phyloP scores from a whole-genome alignment of 352 stramenopile genomes.

The Phytopythium delawarense region DNA sequence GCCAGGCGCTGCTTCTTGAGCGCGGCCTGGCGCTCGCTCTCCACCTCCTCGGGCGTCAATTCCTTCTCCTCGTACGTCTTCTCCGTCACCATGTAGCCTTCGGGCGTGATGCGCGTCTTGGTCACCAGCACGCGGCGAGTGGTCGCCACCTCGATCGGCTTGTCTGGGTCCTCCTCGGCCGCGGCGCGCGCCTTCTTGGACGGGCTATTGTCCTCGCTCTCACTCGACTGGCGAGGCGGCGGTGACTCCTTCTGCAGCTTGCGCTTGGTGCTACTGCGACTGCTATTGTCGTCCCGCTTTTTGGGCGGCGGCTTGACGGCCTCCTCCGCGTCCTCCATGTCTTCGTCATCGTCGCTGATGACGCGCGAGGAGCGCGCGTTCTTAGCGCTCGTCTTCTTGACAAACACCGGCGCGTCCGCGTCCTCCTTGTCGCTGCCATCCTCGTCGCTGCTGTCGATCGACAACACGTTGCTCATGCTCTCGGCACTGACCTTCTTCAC shows the following conservation, averaged over 20 bases:
- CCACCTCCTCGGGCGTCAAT: conserved; percentile 50
- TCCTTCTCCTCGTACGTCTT: conserved; percentile 70
- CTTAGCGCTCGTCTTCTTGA: conserved; percentile 37
- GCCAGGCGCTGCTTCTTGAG: conserved; percentile 48
- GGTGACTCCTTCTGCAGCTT: conserved; percentile 25
- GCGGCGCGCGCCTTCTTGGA: conserved; percentile 11
- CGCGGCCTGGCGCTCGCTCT: conserved; percentile 35
- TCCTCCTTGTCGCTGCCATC: conserved; percentile 43
- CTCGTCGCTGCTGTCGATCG: conserved; percentile 66
- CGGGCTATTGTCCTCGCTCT: conserved; percentile 15
- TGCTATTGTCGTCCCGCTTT: conserved; percentile 6
- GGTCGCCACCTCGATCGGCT: conserved; percentile 23
- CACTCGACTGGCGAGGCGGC: conserved; percentile 16
- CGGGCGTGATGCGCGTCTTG: conserved; percentile 75
- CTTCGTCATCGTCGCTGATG: conserved; percentile 71
- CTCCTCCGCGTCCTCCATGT: conserved; percentile 28
- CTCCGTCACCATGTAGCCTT: conserved; percentile 86
- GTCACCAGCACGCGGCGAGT: conserved; percentile 56
- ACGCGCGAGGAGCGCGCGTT: conserved; percentile 42
- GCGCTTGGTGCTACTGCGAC: conserved; percentile 30
- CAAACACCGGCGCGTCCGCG: conserved; percentile 58
- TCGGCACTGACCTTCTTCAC: conserved; percentile 34
- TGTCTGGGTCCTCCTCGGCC: conserved; percentile 23
- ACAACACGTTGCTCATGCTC: conserved; percentile 66
- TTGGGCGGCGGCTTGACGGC: conserved; percentile 15